Conservation (phyloP, 129 eudicot species). For the Chrysanthemum lavandulifolium region DNA sequence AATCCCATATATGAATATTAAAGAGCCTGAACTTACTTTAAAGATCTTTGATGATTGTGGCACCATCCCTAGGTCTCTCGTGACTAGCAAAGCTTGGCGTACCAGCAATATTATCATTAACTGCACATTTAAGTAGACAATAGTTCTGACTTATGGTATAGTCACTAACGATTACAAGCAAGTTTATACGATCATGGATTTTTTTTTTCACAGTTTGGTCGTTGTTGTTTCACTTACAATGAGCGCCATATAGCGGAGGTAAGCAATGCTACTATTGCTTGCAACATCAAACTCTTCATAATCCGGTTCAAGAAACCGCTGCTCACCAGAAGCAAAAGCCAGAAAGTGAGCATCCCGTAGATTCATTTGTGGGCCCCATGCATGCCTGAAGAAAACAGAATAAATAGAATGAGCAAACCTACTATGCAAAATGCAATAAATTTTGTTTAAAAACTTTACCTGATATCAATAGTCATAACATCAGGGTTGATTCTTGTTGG, state of each 20-base stretch:
- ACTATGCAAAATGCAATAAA: conserved; percentile 1
- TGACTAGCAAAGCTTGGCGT: conserved; percentile 58
- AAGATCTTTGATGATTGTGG: conserved; percentile 53
- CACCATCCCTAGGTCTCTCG: conserved; percentile 60
- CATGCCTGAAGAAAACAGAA: conserved; percentile 42
- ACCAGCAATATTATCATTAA: conserved; percentile 67
- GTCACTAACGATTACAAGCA: conserved; percentile 8
- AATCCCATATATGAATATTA: neutral
- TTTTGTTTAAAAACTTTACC: conserved; percentile 30
- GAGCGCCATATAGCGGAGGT: conserved; percentile 56
- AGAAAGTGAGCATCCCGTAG: conserved; percentile 57
- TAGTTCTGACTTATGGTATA: neutral
- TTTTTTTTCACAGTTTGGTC: neutral
- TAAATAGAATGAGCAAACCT: neutral
- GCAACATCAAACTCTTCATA: conserved; percentile 67
- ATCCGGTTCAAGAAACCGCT: conserved; percentile 62
- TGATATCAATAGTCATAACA: conserved; percentile 69
- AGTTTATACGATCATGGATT: neutral
- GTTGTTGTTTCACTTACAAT: conserved; percentile 41
- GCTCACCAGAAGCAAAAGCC: conserved; percentile 69
- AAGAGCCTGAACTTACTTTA: conserved; percentile 35
- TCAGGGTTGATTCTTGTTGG: conserved; percentile 54
- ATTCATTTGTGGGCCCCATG: conserved; percentile 73
- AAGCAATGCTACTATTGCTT: conserved; percentile 55
- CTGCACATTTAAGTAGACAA: conserved; percentile 39